Percentiles rank a stretch among this genome's conserved stretches.
Evolutionary conservation across 176 grass and related monocot species (phyloP).

Genomic region (Ensete glaucum): DNA sequence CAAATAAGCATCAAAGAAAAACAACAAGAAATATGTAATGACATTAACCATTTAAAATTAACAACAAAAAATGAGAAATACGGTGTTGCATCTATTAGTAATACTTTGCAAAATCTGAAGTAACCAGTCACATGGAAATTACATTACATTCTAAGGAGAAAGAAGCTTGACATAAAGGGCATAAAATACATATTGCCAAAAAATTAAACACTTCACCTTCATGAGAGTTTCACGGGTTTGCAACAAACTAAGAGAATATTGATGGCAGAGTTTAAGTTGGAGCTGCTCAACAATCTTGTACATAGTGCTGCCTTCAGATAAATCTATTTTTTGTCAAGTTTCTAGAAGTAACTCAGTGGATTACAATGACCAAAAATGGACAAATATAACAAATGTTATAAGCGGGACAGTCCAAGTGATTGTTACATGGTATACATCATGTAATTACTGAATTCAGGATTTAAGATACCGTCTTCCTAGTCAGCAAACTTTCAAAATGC

Average conservation of each 20-base stretch:
- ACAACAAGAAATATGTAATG: not conserved
- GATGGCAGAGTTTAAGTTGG: conserved; percentile 49
- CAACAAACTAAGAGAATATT: conserved; percentile 59
- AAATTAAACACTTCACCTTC: conserved; percentile 47
- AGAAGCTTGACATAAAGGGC: not conserved
- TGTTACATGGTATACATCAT: not conserved
- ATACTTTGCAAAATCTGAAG: not conserved
- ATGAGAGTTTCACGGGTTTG: conserved; percentile 69
- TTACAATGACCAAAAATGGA: not conserved
- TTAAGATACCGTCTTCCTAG: too few species aligned
- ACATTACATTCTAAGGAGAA: not conserved
- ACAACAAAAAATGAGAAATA: not conserved
- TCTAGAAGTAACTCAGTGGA: conserved; percentile 27
- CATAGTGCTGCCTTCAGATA: conserved; percentile 47
- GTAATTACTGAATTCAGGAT: not conserved
- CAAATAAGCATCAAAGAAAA: not conserved
- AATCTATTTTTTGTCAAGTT: conserved; percentile 35
- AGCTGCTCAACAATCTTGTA: conserved; percentile 58
- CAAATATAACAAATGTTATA: not conserved
- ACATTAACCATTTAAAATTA: not conserved
- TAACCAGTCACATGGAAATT: not conserved
- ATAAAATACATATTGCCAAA: not conserved
- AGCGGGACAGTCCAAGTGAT: not conserved
- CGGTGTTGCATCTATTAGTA: not conserved
- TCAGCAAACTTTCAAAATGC: not conserved